Evolutionary conservation across 1,284 basidiomycete genomes (phyloP).

Genomic region (Sanghuangporus sanghuang): DNA sequence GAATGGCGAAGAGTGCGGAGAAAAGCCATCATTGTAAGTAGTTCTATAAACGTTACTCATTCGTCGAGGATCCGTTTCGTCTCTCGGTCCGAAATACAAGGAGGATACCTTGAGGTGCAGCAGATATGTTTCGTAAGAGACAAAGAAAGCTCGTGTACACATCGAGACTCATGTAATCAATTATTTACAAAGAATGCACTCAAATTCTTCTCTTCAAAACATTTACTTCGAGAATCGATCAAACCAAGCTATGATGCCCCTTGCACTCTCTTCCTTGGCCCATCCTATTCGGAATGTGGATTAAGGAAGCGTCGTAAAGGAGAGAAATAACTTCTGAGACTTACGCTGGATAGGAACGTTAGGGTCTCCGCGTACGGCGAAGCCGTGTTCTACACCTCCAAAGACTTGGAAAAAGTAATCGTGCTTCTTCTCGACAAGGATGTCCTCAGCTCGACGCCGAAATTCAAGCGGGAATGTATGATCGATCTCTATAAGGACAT

Average conservation of each 20-base stretch:
- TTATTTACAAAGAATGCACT: not conserved
- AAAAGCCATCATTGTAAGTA: too few relatives aligned
- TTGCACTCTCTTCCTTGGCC: slow-evolving; percentile 54
- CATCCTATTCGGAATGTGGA: slow-evolving; percentile 34
- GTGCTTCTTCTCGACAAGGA: slow-evolving; percentile 37
- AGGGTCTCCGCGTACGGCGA: slow-evolving; percentile 38
- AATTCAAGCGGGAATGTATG: slow-evolving; percentile 38
- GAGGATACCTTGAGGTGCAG: too few relatives aligned
- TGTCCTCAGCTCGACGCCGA: slow-evolving; percentile 41
- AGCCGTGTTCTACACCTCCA: slow-evolving; percentile 42
- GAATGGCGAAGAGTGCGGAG: too few relatives aligned
- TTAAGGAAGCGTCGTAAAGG: not conserved
- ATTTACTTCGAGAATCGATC: slow-evolving; percentile 25
- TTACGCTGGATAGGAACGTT: slow-evolving; percentile 35
- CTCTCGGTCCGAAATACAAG: too few relatives aligned
- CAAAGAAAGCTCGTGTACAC: too few relatives aligned
- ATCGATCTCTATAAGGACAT: slow-evolving; percentile 35
- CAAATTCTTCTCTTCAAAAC: not conserved
- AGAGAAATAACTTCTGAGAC: slow-evolving; percentile 21
- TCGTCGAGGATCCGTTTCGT: too few relatives aligned
- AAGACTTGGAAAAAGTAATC: slow-evolving; percentile 46
- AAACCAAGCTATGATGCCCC: slow-evolving; percentile 43
- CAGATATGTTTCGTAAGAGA: too few relatives aligned
- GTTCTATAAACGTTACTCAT: too few relatives aligned
- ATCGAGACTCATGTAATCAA: not conserved